Evolutionary conservation across 768 basidiomycete species (phyloP).

Genomic region (Chlorophyllum brunneum): DNA sequence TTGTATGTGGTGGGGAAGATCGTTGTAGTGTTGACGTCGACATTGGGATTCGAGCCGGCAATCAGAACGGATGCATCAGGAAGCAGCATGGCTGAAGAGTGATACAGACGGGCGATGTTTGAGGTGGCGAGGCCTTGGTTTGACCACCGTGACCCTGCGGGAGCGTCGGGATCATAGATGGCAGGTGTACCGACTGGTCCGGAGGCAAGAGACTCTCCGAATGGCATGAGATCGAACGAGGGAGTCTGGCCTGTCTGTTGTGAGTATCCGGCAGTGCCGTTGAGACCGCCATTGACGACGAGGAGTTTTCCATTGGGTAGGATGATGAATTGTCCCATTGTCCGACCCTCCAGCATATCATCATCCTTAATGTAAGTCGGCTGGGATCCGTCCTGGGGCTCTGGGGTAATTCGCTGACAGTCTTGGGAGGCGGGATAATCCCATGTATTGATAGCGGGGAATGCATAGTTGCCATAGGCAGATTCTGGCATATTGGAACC

Average conservation of each 20-base stretch:
- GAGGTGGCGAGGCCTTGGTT: slow-evolving; percentile 58
- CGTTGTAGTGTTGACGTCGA: slow-evolving; percentile 67
- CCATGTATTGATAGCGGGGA: slow-evolving; percentile 73
- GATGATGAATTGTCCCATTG: slow-evolving; percentile 90
- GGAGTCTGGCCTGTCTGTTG: slow-evolving; percentile 47
- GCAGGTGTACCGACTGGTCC: slow-evolving; percentile 79
- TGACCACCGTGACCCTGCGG: slow-evolving; percentile 73
- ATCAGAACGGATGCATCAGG: slow-evolving; percentile 84
- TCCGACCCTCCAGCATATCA: slow-evolving; percentile 66
- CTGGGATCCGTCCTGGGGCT: slow-evolving; percentile 64
- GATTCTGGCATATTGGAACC: slow-evolving; percentile 74
- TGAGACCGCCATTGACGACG: slow-evolving; percentile 76
- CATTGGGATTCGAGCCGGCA: slow-evolving; percentile 91
- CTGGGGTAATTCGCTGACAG: slow-evolving; percentile 84
- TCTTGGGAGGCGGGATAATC: slow-evolving; percentile 63
- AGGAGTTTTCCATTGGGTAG: slow-evolving; percentile 78
- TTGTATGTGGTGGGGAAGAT: slow-evolving; percentile 74
- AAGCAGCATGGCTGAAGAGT: slow-evolving; percentile 87
- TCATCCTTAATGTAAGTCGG: slow-evolving; percentile 70
- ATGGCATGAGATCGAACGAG: slow-evolving; percentile 55
- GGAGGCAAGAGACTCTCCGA: slow-evolving; percentile 69
- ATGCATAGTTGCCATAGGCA: slow-evolving; percentile 74
- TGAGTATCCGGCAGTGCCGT: slow-evolving; percentile 89
- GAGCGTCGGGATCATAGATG: slow-evolving; percentile 75
- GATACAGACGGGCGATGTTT: slow-evolving; percentile 79